Base-by-base conservation (phyloP, 1,284 basidiomycete species). In the Cryptococcus sp. region DNA sequence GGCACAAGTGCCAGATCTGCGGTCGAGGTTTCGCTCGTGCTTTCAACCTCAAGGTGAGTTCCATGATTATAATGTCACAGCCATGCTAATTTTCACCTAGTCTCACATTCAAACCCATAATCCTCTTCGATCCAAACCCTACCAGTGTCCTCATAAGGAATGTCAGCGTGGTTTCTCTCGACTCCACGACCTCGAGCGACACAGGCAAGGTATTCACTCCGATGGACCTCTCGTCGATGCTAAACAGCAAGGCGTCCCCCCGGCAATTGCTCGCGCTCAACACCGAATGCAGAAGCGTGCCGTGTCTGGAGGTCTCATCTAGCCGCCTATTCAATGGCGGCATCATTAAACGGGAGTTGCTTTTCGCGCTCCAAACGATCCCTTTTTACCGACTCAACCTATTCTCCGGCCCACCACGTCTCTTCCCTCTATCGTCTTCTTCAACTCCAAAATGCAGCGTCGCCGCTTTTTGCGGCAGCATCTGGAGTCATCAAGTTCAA, bases 101-200 rank as follows among this genome's bases (percentile, higher is more conserved):
- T 76, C 73, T 53, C 76, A 77, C 62, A 60, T 70, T 42, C 66
- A 69, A 57, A 78, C 77, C 32, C 77, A 78, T 65, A 74, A 77
- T 62, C 77, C 76, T n/a, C 56, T 65, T 36, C 70, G 77, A 44
- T 64, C 72, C 55, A 78, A 77, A 66, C 77, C 77, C 11, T 70
- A 75, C 63, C 58, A 63, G 52, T 78, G 77, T 66, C 75, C 74
- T 23, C 74, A 77, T 64, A 49, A 61, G 7, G 63, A 64, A 31
- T 78, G 77, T 62, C 68, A 71, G 55, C 70, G 77, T 35, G 72
- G 73, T 15, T 78, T 78, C 60, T 77, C 76, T 15, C 73, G 77
- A 42, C 62, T 76, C 7, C 77, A 78, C 66, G 77, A 78, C 58
- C 71, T 78, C 54, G 77, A 78, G 61, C 70, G 77, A 35, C 77